Base-by-base conservation (phyloP, 352 stramenopile genomes). In the Globisporangium takayamanum region DNA sequence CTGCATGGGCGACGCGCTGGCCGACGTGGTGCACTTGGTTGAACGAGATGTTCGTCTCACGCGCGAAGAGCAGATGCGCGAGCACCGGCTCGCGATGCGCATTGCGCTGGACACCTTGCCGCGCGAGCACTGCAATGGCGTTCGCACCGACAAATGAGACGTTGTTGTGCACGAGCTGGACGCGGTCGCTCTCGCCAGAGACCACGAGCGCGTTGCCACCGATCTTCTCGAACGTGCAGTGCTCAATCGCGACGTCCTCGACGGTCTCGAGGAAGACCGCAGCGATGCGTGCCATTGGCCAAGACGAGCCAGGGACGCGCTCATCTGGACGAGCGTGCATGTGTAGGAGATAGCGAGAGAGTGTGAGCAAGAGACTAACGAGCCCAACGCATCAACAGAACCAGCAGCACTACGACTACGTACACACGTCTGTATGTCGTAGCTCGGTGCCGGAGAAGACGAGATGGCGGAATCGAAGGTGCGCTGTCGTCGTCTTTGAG, bases 1-100 rank as follows among this genome's bases (percentile, higher is more conserved):
- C 72, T 18, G 73, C 80, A 49, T 86, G 83, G 1, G 73, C 48
- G 18, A 83, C 62, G 39, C 72, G 67, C 12, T 70, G 73, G 8
- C 83, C 83, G 44, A 87, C 69, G 26, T 89, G 77, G 55, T 92
- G 80, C 1, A 92, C 63, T 53, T 89, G 78, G 55, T 92, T 92
- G 55, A 70, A 87, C n/a, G 78, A 86, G 15, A 92, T 55, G 44
- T 80, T 88, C 18, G 77, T 55, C 4, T 60, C 55, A 0, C 66
- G 68, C 2, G 78, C 73, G 15, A 69, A 66, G 18, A 92, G 61
- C 5, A 87, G 50, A 20, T 80, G 68, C 3, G 54, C 53, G 4
- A 76, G 65, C 12, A 88, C 75, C 8, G 60, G 49, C 0, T 66
- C 48, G 3, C 53, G 57, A 48, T 79, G 68, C n/a, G 77, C 69